Base-by-base conservation (phyloP, 1,284 basidiomycete species). In the Lentinus polychrous region DNA sequence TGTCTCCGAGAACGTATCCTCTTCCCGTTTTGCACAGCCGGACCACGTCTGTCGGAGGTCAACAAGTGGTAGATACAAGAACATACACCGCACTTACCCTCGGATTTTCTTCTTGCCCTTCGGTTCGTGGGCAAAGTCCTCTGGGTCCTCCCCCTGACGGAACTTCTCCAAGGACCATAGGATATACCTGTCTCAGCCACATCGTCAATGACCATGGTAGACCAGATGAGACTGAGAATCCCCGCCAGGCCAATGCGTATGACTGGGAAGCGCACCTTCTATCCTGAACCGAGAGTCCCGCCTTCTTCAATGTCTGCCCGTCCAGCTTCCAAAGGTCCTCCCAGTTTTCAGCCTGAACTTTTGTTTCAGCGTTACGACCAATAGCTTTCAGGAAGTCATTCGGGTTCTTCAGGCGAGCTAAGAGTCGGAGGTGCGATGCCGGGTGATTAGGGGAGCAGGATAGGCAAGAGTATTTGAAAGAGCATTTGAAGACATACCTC, bases 91-190 rank as follows among this genome's bases (percentile, higher is more conserved):
- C 8, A 71, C 82, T 57, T 56, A 88, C 86, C 86, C 86, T 66
- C 88, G 73, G 57, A 87, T 74, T 53, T 76, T 86, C 70, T 88
- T 91, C 68, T 78, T 85, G 12, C 81, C 76, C 57, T 66, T 76
- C 8, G 74, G 62, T 44, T 81, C 78, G 54, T 86, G 77, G 3
- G 80, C 82, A 61, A 88, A 87, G 11, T 75, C 70, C 17, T 67
- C 58, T 2, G 85, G 70, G 1, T 78, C 66, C 34, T 72, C 56
- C 1, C 78, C 81, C 50, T 73, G 72, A 33, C 86, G 73, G 63
- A 75, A 91, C 59, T 86, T 90, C 59, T 87, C 80, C 77, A 90
- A 81, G 54, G 83, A 81, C 88, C 88, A 91, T 14, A 91, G 66
- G 51, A 90, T 78, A 58, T 90, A 91, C 58, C 86, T 89, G 53